Evolutionary conservation across 75 land plant genomes (phyloP).

Genomic region (Cunninghamia lanceolata): DNA sequence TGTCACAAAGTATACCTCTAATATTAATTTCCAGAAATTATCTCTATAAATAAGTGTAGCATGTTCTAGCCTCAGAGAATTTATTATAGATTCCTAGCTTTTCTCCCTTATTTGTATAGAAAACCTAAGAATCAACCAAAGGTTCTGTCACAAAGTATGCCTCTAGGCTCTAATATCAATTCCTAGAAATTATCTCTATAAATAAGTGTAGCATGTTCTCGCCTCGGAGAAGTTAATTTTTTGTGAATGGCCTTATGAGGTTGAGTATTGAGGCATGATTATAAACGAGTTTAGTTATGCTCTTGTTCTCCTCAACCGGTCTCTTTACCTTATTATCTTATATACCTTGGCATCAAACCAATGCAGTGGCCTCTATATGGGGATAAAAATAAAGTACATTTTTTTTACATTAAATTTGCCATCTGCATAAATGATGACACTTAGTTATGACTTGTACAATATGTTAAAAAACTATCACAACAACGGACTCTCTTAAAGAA

Average conservation of each 20-base stretch:
- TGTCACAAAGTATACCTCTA: background rate
- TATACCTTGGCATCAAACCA: background rate
- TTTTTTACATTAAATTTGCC: no score
- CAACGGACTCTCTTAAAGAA: no score
- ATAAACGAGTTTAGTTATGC: background rate
- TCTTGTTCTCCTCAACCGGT: background rate
- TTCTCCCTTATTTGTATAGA: background rate
- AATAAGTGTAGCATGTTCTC: background rate
- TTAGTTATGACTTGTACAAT: no score
- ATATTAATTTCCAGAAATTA: no score
- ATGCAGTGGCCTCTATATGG: background rate
- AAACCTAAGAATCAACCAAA: background rate
- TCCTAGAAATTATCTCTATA: no score
- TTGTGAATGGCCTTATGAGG: background rate
- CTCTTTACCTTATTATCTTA: background rate
- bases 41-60: background rate
- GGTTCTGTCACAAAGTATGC: background rate
- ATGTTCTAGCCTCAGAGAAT: no score
- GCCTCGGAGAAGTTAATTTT: background rate
- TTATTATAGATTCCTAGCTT: no score
- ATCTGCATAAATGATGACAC: no score
- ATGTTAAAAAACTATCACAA: no score
- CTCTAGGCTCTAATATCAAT: background rate
- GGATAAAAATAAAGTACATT: no score
- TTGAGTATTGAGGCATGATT: background rate